These are phyloP conservation scores for Saxophila tyrrhenica DNA, from an alignment of 495 filamentous ascomycete genomes.

Conservation along the genomic window DNA sequence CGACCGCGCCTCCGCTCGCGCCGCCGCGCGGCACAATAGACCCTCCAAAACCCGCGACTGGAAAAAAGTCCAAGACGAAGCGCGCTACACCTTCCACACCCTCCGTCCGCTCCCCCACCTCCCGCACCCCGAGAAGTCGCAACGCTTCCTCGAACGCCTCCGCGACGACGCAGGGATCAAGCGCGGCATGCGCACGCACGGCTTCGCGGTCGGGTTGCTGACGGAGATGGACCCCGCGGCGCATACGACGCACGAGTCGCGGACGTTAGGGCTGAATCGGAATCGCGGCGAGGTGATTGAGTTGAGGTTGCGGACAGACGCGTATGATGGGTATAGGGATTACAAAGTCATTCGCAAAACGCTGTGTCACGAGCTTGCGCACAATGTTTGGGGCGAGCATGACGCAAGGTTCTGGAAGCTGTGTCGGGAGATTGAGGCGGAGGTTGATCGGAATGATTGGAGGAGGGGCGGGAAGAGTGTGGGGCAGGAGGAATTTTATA, in stretches of 20 bases:
- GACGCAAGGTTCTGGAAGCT: conserved; percentile 82
- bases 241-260: conserved; percentile 68
- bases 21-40: conserved; percentile 27
- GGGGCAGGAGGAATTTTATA: conserved; percentile 59
- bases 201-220: conserved; percentile 74
- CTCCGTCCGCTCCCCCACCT: conserved; percentile 70
- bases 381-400: conserved; percentile 77
- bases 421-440: conserved; percentile 70
- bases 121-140: conserved; percentile 54
- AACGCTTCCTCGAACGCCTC: conserved; percentile 65
- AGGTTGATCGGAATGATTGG: conserved; percentile 74
- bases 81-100: conserved; percentile 68
- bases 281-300: conserved; percentile 88
- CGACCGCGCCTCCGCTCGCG: conserved; percentile 31
- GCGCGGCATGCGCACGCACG: conserved; percentile 67
- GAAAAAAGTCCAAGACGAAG: conserved; percentile 42
- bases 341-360: conserved; percentile 85
- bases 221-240: conserved; percentile 89
- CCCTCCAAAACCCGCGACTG: conserved; percentile 28
- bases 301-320: conserved; percentile 79
- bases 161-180: conserved; percentile 76
- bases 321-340: conserved; percentile 85
- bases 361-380: conserved; percentile 88
- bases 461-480: conserved; percentile 52
- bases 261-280: conserved; percentile 77